Base-by-base conservation (phyloP, 208 protist species). In the Acanthamoeba divionensis region DNA sequence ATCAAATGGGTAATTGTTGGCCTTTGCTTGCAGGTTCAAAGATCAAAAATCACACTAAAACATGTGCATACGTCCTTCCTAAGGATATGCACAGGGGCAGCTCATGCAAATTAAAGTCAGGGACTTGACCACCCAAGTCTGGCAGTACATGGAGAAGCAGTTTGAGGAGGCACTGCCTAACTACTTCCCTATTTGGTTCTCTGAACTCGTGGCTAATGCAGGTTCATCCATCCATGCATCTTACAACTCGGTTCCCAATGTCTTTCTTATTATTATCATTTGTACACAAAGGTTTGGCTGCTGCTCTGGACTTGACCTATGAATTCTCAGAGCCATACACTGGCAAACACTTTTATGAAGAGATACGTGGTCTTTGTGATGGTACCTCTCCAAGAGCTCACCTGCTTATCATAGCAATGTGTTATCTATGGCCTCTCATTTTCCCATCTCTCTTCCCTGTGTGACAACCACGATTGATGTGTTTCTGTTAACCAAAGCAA, bases 311-410 rank as follows among this genome's bases (percentile, higher is more conserved):
- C 69, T 24, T 92, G 13, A 89, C 62, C 21, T 89, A 71, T n/a
- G 89, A 93, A 36, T 21, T 41, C 18, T 88, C 83, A 1, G 48
- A 92, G 26, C 18, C 12, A 1, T 90, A 50, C 33, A 89, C n/a
- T 31, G 57, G 57, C 24, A 9, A 55, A 10, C 47, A 75, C 38
- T 93, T 83, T 38, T 83, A 55, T 18, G 82, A 91, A 5, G 91
- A 93, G 67, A 48, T 92, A n/a, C 63, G 77, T 57, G 90, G 90
- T 38, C 44, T 93, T 7, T 48, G 82, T 31, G 90, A 92, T 52
- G 91, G 63, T 38, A 57, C 44, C n/a, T n/a, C n/a, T n/a, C n/a
- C n/a, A n/a, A n/a, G n/a, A n/a, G n/a, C n/a, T 36, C 47, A 47
- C 55, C 15, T 92, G 13, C 3, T 7, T 41, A 73, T 50, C 29